Conservation (phyloP, 2,329 filamentous ascomycete genomes). For the Aspergillus brasiliensis region DNA sequence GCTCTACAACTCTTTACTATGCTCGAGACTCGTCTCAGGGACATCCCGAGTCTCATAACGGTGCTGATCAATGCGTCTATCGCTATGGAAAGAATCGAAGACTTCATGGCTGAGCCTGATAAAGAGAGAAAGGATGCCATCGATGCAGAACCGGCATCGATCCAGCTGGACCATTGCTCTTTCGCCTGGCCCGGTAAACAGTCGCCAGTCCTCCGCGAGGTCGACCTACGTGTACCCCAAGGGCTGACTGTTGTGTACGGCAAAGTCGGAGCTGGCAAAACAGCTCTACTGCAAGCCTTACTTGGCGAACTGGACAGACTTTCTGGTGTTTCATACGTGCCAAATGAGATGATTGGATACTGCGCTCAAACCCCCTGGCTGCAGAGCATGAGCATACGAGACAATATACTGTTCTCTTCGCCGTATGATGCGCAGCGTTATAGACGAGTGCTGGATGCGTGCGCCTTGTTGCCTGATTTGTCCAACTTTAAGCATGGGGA, state of each 20-base stretch:
- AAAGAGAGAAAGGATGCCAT: conserved; percentile 65
- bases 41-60: conserved; percentile 74
- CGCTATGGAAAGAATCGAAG: conserved; percentile 77
- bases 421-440: conserved; percentile 70
- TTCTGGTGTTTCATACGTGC: conserved; percentile 53
- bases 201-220: conserved; percentile 56
- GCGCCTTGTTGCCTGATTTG: conserved; percentile 63
- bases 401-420: conserved; percentile 67
- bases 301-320: conserved; percentile 61
- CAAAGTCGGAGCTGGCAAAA: conserved; percentile 67
- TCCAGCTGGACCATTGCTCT: conserved; percentile 61
- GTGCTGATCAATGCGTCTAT: conserved; percentile 80
- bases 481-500: conserved; percentile 66
- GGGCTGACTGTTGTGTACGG: conserved; percentile 64
- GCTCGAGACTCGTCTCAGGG: conserved; percentile 71
- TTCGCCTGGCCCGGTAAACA: conserved; percentile 78
- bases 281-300: conserved; percentile 60
- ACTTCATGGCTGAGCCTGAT: conserved; percentile 84
- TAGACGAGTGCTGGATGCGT: conserved; percentile 68
- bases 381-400: conserved; percentile 69
- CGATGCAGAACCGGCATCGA: conserved; percentile 30
- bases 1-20: conserved; percentile 78
- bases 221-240: conserved; percentile 56
- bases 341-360: conserved; percentile 62
- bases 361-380: conserved; percentile 69